Conservation (phyloP, 2,329 filamentous ascomycete species). For the Fusarium sp. region DNA sequence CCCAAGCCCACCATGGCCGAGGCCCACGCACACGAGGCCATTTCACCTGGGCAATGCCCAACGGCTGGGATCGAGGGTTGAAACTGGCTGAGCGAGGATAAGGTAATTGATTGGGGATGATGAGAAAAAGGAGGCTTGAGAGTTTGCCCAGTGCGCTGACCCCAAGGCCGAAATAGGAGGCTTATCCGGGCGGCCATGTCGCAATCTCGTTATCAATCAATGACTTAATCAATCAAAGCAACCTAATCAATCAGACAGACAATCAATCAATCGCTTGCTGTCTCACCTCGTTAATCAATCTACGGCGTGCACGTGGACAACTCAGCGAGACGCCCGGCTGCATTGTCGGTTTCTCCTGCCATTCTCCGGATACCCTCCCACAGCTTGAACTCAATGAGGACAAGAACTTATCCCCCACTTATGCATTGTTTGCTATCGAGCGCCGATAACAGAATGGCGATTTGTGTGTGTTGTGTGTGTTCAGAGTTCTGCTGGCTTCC, state of each 20-base stretch:
- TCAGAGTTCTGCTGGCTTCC: conserved; percentile 21
- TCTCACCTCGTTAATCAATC: conserved; percentile 35
- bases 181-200: conserved; percentile 2
- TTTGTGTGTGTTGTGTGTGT: not conserved
- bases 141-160: not conserved
- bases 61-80: conserved; percentile 14
- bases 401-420: not conserved
- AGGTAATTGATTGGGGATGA: conserved; percentile 26
- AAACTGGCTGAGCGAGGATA: conserved; percentile 2
- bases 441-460: conserved; percentile 18
- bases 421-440: conserved; percentile 27
- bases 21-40: not conserved
- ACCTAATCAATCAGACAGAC: no score
- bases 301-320: conserved; percentile 28
- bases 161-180: conserved; percentile 27
- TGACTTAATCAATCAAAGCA: conserved; percentile 30
- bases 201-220: conserved; percentile 43
- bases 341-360: conserved; percentile 12
- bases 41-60: not conserved
- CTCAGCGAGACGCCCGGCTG: not conserved
- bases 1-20: not conserved
- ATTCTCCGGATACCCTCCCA: conserved; percentile 11
- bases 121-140: conserved; percentile 21
- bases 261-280: conserved; percentile 31
- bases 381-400: not conserved